Conservation (phyloP, 768 basidiomycete species). For the Mycena venus region DNA sequence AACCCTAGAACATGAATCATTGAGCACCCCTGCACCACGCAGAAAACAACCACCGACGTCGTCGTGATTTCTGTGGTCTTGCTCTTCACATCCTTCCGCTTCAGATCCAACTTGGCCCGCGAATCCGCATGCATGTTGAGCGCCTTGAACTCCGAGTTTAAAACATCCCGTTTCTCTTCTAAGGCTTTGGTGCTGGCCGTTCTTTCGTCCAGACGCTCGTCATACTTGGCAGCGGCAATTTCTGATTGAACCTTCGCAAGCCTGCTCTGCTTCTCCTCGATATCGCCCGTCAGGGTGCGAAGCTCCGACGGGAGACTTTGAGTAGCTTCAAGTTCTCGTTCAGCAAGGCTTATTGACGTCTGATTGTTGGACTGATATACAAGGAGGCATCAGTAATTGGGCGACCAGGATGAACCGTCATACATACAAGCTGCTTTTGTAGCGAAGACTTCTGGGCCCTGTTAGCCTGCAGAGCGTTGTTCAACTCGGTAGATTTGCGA, state of each 20-base stretch:
- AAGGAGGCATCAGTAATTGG: neutral
- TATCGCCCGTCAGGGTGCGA: slow-evolving; percentile 67
- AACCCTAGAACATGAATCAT: slow-evolving; percentile 60
- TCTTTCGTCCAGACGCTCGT: slow-evolving; percentile 72
- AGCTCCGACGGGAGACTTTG: slow-evolving; percentile 68
- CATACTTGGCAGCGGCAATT: slow-evolving; percentile 72
- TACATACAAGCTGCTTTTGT: slow-evolving; percentile 70
- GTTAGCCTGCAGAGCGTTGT: slow-evolving; percentile 65
- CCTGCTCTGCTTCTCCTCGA: slow-evolving; percentile 76
- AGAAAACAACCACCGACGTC: slow-evolving; percentile 61
- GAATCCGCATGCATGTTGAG: slow-evolving; percentile 86
- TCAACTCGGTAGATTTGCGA: slow-evolving; percentile 67
- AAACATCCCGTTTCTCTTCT: slow-evolving; percentile 76
- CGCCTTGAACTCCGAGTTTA: slow-evolving; percentile 78
- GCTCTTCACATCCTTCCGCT: slow-evolving; percentile 73
- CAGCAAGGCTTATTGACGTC: slow-evolving; percentile 62
- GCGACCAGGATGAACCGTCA: slow-evolving; percentile 1
- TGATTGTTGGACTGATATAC: slow-evolving; percentile 63
- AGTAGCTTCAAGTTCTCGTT: slow-evolving; percentile 69
- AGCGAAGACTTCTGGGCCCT: slow-evolving; percentile 66
- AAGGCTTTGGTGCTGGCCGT: slow-evolving; percentile 65
- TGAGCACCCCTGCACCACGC: neutral
- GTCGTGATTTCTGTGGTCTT: slow-evolving; percentile 77
- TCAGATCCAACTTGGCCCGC: slow-evolving; percentile 83
- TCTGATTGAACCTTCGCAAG: slow-evolving; percentile 72